Evolutionary conservation across 768 basidiomycete species (phyloP), one percentile per base, ranked within the genome.

Genomic region (Lentinula detonsa): DNA sequence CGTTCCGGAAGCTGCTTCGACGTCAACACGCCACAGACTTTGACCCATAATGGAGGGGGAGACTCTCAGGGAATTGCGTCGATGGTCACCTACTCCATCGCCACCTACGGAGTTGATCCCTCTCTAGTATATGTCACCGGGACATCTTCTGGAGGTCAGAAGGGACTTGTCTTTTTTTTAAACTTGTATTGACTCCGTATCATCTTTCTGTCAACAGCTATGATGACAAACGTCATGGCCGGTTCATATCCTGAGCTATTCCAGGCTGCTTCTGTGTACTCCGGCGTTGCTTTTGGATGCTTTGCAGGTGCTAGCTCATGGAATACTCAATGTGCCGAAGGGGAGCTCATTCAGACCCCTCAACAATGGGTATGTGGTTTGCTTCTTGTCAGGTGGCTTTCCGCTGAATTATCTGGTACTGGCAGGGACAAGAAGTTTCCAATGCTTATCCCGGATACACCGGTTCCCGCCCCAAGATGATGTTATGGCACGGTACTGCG

Each of bases 181-280:
- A 28, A 18, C 21, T 10, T 43, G 11, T 48, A 23, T 23, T 48
- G 46, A 48, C 21, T 43, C 46, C 46, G 21, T 48, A 45, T 16
- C n/a, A 42, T n/a, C 42, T 37, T 46, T 46, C 18, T 23, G 28
- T 11, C 8, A 48, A 48, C 21, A 68, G 78, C 76, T 1, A 85
- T 85, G 84, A 85, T 84, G 83, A 84, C 83, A 60, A 81, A 79
- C 65, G 82, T 84, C 28, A 72, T 84, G 45, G 71, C 73, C 51
- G 83, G 77, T 28, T 50, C 80, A 13, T 83, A 84, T 71, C 83
- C 83, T 11, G 79, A 85, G 59, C 67, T 85, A 49, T 81, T 83
- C 73, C 61, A 64, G 43, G 84, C 81, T 13, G 81, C 78, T 28
- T 63, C 78, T 34, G 77, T 75, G 18, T 80, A 77, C 68, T 79